These are phyloP conservation scores for Wickerhamomyces chaumierensis DNA, from an alignment of 805 yeast genomes.

Conservation along the genomic window DNA sequence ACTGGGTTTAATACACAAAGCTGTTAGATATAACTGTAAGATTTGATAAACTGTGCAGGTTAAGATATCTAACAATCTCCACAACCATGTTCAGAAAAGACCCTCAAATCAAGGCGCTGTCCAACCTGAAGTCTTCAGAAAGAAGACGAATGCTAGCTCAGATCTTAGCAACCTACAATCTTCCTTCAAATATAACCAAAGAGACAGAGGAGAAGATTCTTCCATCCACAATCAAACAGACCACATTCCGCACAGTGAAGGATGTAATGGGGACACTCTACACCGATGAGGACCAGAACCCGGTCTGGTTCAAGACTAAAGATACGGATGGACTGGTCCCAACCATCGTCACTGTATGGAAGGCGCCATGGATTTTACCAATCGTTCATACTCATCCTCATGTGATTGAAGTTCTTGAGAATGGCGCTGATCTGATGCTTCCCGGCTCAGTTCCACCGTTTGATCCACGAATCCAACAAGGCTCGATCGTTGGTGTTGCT, in stretches of 20 bases:
- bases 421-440: conserved; percentile 76
- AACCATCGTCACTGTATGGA: conserved; percentile 65
- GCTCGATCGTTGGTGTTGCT: conserved; percentile 63
- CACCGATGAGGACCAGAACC: conserved; percentile 50
- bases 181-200: conserved; percentile 23
- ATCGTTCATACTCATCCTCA: conserved; percentile 57
- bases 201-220: conserved; percentile 13
- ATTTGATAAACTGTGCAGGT: too few species aligned
- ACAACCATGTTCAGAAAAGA: conserved; percentile 9
- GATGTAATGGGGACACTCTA: conserved; percentile 52
- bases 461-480: conserved; percentile 35
- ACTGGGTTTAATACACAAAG: too few species aligned
- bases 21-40: too few species aligned
- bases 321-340: conserved; percentile 47
- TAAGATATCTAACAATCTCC: too few species aligned
- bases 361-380: conserved; percentile 55
- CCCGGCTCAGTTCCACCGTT: conserved; percentile 58
- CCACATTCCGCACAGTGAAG: conserved; percentile 45
- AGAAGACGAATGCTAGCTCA: conserved; percentile 40
- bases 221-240: conserved; percentile 35
- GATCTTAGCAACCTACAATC: conserved; percentile 30
- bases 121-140: conserved; percentile 78
- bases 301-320: conserved; percentile 60
- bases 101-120: conserved; percentile 48
- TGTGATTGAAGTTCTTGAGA: conserved; percentile 57